Evolutionary conservation across 1,139 yeast genomes (phyloP), one percentile per base, ranked within the genome.

Genomic region (Magnusiomyces fungicola): DNA sequence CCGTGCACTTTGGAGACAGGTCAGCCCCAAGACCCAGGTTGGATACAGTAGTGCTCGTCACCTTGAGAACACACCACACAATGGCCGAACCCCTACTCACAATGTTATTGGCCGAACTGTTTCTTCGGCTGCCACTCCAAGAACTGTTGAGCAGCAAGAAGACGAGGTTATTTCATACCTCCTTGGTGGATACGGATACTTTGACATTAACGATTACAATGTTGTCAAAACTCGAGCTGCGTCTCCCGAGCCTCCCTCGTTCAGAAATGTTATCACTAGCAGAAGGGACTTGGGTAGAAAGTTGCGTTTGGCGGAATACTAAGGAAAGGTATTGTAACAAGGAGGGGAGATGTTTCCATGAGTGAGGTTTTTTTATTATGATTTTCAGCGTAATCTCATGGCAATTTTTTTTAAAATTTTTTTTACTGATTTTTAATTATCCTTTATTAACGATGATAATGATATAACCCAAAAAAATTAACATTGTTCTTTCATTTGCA

Each of bases 151-250:
- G 12, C 50, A 51, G 23, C 45, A 47, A 29, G 62, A 50, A 53
- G 70, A 63, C 50, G 67, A 50, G 56, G 67, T 47, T 50, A 64
- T 61, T 47, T 68, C 69, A 30, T 81, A 79, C 52, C 73, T 85
- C 60, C 72, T 85, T 50, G 92, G 94, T 51, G 95, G 95, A 1
- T 85, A 85, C 61, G 88, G 88, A 6, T 82, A 82, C 65, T 82
- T 82, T 58, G 89, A 81, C 62, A 74, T 82, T 69, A 86, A 85
- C 48, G 89, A 81, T 47, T 81, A 81, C 46, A 57, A 64, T 54
- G 75, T 70, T 46, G 80, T 82, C 55, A 80, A 83, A 59, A 79
- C 87, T 3, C 72, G 88, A 57, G 85, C 86, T 3, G 78, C 76
- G 39, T 73, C 81, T n/a, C 88, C 88, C 0, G 88, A 80, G 6